Base-by-base conservation (phyloP, 176 grass and related monocot species). In the Zea luxurians region DNA sequence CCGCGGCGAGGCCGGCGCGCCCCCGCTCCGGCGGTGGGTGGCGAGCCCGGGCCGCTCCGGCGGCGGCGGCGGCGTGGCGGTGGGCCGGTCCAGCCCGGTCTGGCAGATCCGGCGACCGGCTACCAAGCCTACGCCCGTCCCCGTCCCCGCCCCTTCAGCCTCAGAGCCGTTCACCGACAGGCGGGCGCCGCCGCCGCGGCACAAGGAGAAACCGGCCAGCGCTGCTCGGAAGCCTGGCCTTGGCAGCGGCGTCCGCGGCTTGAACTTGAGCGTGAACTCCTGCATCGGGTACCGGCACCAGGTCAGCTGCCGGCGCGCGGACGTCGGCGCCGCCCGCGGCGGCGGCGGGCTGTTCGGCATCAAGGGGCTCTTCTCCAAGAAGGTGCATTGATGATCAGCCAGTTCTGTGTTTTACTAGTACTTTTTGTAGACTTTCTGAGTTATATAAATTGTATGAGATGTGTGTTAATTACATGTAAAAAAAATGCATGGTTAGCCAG, bases 291-390 rank as follows among this genome's bases (percentile, higher is more conserved):
- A 97, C 45, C 41, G 90, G 20, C 71, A 84, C 63, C 86, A 85
- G 75, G 83, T 88, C 79, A 90, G 83, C 73, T 90, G 87, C 46
- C 84, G 90, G 48, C 81, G 85, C 1, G 79, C 68, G 4, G 88
- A 85, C 68, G 83, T 64, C 54, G 69, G 62, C 49, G 69, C 60
- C 60, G 65, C 37, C 13, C 83, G 83, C 2, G 64, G 46, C 37
- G 53, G 50, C 37, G 84, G 82, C 20, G 67, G 87, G 1, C 68
- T 97, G 57, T 90, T 93, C 75, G 79, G 75, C 41, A 83, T 97
- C 44, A 90, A 79, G 79, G 68, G 82, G 20, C 66, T 97, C 70
- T 97, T 97, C 84, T 84, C 90, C 78, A 97, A 93, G 80, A 97
- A 97, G 55, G 90, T 97, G 20, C 85, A 93, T 67, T 97, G 48